Conservation (phyloP, 2,329 filamentous ascomycete genomes). For the Colletotrichum paranaense region DNA sequence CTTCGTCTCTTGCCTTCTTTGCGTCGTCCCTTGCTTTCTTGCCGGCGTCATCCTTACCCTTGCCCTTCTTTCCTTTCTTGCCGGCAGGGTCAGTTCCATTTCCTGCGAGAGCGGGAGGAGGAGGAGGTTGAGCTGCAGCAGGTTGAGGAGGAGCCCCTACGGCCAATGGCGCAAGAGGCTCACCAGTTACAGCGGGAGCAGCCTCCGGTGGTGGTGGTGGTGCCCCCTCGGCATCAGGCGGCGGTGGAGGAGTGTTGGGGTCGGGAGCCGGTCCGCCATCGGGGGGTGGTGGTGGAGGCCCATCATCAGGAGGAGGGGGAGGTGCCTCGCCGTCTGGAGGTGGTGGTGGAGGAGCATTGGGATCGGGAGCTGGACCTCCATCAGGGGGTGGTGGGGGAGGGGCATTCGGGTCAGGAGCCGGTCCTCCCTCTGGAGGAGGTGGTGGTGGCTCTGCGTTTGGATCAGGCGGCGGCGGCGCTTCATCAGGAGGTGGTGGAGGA, state of each 20-base stretch:
- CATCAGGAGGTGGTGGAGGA: not conserved
- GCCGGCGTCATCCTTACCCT: not conserved
- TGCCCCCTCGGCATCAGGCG: not conserved
- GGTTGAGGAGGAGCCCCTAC: not conserved
- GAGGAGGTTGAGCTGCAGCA: not conserved
- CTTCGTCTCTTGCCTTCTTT: conserved; percentile 20
- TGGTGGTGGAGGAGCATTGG: conserved; percentile 1
- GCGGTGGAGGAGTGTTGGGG: not conserved
- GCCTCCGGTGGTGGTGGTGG: not conserved
- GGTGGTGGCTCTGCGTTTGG: conserved; percentile 1
- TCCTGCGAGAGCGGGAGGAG: not conserved
- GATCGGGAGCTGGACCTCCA: not conserved
- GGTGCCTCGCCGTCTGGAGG: not conserved
- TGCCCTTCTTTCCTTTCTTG: conserved; percentile 18
- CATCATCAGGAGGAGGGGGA: not conserved
- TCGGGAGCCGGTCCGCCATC: not conserved
- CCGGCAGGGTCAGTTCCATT: not conserved
- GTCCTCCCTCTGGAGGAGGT: not conserved
- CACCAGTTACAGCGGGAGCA: not conserved
- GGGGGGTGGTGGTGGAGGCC: not conserved
- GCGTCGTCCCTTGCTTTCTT: conserved; percentile 16
- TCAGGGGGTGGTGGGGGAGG: conserved; percentile 3
- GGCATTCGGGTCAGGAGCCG: not conserved
- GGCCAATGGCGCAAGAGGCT: not conserved
- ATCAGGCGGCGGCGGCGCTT: conserved; percentile 4